Percentiles rank a stretch among this genome's conserved stretches.
phyloP scores from a whole-genome alignment of 169 alveolate species.

The Plasmodium knowlesi region DNA sequence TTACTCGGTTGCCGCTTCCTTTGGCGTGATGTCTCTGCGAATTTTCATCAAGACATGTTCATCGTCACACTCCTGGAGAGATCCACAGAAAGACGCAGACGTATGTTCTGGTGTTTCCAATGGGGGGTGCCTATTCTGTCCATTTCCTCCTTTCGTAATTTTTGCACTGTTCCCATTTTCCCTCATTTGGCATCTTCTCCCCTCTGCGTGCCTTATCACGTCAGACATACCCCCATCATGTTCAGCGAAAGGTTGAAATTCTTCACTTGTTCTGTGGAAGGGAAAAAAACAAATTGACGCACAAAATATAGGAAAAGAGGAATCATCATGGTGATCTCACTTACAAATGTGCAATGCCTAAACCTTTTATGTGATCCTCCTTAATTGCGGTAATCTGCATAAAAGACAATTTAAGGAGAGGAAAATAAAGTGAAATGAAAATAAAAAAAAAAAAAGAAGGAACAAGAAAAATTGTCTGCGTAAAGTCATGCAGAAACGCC shows the following conservation, averaged over 20 bases:
- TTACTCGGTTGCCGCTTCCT: slow-evolving; percentile 69
- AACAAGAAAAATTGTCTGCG: background rate
- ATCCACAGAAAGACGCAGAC: background rate
- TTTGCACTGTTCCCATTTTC: background rate
- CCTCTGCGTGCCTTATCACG: background rate
- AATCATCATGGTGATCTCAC: background rate
- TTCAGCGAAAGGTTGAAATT: slow-evolving; percentile 31
- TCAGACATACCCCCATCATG: slow-evolving; percentile 29
- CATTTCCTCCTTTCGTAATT: background rate
- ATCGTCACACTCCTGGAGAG: slow-evolving; percentile 39
- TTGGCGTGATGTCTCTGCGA: slow-evolving; percentile 22
- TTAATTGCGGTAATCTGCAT: slow-evolving; percentile 52
- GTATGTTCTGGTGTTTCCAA: background rate
- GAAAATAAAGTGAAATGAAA: background rate
- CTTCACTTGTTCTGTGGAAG: slow-evolving; percentile 23
- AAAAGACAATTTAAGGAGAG: background rate
- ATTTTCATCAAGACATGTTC: slow-evolving; percentile 31
- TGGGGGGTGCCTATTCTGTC: background rate
- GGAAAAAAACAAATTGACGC: background rate
- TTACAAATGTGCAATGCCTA: background rate
- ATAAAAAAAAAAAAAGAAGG: background rate
- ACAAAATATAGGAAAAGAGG: background rate
- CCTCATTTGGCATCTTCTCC: background rate
- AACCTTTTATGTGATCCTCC: slow-evolving; percentile 47
- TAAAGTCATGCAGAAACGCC: background rate